Evolutionary conservation across 169 alveolate species (phyloP).

Genomic region (Miamiensis avidus): DNA sequence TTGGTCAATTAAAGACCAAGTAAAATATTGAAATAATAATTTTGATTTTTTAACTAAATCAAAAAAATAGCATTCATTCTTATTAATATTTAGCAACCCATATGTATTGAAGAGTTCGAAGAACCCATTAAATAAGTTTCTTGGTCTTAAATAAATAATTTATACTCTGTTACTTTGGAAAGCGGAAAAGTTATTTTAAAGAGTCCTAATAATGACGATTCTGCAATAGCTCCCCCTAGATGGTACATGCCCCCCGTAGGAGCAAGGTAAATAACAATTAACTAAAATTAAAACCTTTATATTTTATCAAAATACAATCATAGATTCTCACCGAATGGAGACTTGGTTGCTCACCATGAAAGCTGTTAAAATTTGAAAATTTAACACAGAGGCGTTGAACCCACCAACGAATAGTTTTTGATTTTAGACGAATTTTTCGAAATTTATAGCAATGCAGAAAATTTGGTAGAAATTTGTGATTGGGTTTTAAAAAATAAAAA

Average conservation of each 20-base stretch:
- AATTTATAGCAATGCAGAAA: constrained; percentile 15
- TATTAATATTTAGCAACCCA: constrained; percentile 6
- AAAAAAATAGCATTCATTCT: neutral
- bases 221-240: constrained; percentile 69
- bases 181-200: constrained; percentile 48
- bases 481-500: neutral
- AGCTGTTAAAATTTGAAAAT: neutral
- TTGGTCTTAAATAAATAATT: constrained; percentile 64
- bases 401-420: neutral
- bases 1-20: constrained; percentile 53
- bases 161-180: constrained; percentile 49
- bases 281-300: too few species aligned
- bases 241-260: constrained; percentile 77
- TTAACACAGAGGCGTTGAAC: neutral
- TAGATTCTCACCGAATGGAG: constrained; percentile 71
- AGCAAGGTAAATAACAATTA: constrained; percentile 18
- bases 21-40: constrained; percentile 17
- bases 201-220: constrained; percentile 34
- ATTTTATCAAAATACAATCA: neutral
- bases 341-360: constrained; percentile 53
- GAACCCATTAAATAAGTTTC: constrained; percentile 41
- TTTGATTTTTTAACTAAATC: constrained; percentile 6
- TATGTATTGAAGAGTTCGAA: constrained; percentile 34
- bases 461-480: constrained; percentile 22
- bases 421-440: neutral